Conservation (phyloP, 495 filamentous ascomycete species). For the Aspergillus panamensis region DNA sequence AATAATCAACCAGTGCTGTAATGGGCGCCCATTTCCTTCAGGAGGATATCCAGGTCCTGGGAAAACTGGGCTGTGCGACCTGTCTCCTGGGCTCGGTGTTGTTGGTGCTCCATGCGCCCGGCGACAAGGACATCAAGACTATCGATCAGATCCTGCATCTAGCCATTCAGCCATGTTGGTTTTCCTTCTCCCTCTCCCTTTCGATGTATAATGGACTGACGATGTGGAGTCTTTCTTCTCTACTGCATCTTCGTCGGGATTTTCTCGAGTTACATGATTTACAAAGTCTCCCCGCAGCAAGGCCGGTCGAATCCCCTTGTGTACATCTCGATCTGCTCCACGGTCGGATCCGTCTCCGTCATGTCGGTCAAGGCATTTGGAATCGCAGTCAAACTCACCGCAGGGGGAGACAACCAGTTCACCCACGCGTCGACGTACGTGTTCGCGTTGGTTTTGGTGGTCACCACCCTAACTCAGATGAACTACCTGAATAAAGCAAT, state of each 20-base stretch:
- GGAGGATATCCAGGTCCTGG: constrained; percentile 81
- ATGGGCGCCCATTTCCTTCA: constrained; percentile 93
- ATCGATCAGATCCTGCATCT: constrained; percentile 77
- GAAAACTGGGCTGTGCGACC: constrained; percentile 91
- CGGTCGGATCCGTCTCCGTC: constrained; percentile 92
- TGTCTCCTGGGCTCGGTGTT: constrained; percentile 95
- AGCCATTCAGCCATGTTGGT: no score
- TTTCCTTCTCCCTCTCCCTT: no score
- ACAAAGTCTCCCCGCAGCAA: constrained; percentile 80
- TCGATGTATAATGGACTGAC: no score
- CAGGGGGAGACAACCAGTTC: constrained; percentile 91
- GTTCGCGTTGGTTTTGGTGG: constrained; percentile 84
- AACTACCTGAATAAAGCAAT: constrained; percentile 99
- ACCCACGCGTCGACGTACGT: constrained; percentile 91
- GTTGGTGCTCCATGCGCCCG: constrained; percentile 94
- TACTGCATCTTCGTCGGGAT: constrained; percentile 73
- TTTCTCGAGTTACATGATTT: constrained; percentile 93
- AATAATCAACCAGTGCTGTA: constrained; percentile 61
- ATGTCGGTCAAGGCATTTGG: constrained; percentile 99
- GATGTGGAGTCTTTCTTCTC: constrained; percentile 70
- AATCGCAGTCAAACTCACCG: constrained; percentile 90
- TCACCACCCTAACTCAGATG: constrained; percentile 98
- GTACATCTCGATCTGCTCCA: constrained; percentile 95
- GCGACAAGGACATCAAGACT: constrained; percentile 80
- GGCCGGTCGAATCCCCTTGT: constrained; percentile 94